Evolutionary conservation across 2,329 filamentous ascomycete genomes (phyloP).

Genomic region (Botryotinia globosa): DNA sequence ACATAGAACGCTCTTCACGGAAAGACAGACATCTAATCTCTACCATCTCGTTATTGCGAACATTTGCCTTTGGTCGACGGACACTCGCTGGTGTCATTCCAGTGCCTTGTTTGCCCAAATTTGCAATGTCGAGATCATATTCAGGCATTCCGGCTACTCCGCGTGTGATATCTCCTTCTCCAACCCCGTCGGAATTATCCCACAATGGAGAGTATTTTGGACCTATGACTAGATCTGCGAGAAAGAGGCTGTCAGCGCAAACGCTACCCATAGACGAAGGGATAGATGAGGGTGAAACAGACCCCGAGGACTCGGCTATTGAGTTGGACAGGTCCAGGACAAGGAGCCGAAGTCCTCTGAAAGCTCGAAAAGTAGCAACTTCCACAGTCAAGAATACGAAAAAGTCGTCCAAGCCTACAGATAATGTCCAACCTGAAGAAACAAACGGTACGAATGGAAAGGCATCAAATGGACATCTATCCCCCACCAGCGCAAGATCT

Average conservation of each 20-base stretch:
- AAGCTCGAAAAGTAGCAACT: constrained; percentile 49
- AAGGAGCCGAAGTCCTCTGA: constrained; percentile 39
- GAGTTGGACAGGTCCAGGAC: constrained; percentile 37
- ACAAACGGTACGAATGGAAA: constrained; percentile 24
- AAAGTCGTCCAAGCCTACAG: constrained; percentile 45
- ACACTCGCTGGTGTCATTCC: constrained; percentile 56
- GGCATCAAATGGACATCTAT: constrained; percentile 64
- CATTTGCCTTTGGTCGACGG: constrained; percentile 46
- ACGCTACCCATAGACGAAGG: constrained; percentile 57
- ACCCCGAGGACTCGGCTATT: constrained; percentile 23
- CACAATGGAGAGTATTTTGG: constrained; percentile 63
- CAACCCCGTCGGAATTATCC: constrained; percentile 62
- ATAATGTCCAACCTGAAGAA: constrained; percentile 34
- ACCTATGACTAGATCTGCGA: constrained; percentile 73
- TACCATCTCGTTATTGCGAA: constrained; percentile 48
- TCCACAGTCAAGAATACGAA: constrained; percentile 43
- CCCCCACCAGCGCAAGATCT: constrained; percentile 57
- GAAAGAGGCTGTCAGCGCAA: constrained; percentile 55
- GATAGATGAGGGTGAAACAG: constrained; percentile 44
- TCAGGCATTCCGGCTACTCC: constrained; percentile 69
- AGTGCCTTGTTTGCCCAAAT: constrained; percentile 58
- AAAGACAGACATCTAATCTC: constrained; percentile 52
- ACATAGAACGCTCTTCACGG: constrained; percentile 44
- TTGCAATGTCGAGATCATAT: constrained; percentile 41
- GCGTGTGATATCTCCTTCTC: constrained; percentile 86